These are phyloP conservation scores for Cladophialophora bantiana DNA, from an alignment of 2,329 filamentous ascomycete genomes.

Conservation along the genomic window DNA sequence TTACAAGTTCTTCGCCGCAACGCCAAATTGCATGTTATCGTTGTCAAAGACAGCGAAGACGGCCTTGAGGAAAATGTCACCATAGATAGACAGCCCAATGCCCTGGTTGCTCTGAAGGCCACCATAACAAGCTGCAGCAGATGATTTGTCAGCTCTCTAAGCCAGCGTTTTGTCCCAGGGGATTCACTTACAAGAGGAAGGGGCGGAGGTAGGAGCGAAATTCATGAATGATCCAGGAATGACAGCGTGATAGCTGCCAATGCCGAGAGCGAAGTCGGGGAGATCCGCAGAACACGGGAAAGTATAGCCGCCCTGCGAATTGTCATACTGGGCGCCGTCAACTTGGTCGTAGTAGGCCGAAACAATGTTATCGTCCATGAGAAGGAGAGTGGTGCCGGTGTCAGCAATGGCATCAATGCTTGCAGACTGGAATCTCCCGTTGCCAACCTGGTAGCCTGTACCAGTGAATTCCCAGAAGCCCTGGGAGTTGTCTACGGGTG, in stretches of 20 bases:
- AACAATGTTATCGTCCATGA: constrained; percentile 63
- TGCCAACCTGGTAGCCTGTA: constrained; percentile 63
- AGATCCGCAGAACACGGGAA: constrained; percentile 60
- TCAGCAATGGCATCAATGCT: constrained; percentile 68
- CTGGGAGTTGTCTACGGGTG: constrained; percentile 60
- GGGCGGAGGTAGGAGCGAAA: constrained; percentile 38
- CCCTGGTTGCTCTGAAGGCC: constrained; percentile 71
- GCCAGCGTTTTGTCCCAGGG: neutral
- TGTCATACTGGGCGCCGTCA: constrained; percentile 51
- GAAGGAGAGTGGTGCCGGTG: constrained; percentile 73
- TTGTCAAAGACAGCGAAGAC: constrained; percentile 75
- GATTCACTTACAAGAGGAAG: constrained; percentile 35
- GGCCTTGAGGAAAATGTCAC: constrained; percentile 80
- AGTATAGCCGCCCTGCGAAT: constrained; percentile 36
- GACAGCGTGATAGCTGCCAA: constrained; percentile 58
- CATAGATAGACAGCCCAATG: constrained; percentile 71
- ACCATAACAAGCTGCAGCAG: constrained; percentile 67
- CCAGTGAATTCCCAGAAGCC: constrained; percentile 70
- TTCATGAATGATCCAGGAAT: constrained; percentile 64
- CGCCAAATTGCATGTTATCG: constrained; percentile 37
- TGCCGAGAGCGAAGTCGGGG: constrained; percentile 62
- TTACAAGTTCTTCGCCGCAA: constrained; percentile 36
- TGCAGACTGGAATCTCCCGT: constrained; percentile 46
- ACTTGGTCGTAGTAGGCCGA: constrained; percentile 67
- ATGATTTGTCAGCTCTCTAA: neutral